Base-by-base conservation (phyloP, 2,329 filamentous ascomycete species). In the Tolypocladium guangdongense region DNA sequence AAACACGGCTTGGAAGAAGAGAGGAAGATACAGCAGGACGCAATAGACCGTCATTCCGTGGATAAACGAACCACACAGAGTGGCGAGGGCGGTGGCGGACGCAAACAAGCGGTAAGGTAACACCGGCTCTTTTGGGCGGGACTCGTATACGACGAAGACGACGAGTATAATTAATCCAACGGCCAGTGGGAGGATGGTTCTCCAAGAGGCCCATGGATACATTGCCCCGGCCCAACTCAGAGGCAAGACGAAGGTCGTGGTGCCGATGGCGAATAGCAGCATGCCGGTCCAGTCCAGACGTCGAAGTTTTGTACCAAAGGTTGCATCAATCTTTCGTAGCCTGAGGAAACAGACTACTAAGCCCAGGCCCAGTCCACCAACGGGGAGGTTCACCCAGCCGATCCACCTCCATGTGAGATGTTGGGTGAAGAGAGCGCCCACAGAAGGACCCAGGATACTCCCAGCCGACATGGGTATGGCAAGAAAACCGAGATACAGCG, bases 261-360 rank as follows among this genome's bases (percentile, higher is more conserved):
- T 55, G 14, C 63, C 65, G 7, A 58, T 38, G 1, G 58, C 46
- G 41, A 67, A 64, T 5, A 67, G 52, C 1, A 51, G 4, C 55
- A 67, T 65, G 7, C 64, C 69, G 7, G 54, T 45, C 66, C 65
- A 67, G 54, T 71, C 69, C 0, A 71, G 75, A 0, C 59, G 54
- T 20, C 48, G 33, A n/a, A 68, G n/a, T 6, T 59, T 57, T 1
- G 33, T 2, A 1, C 1, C 24, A 2, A 62, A 35, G 47, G 30
- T 37, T 2, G 24, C 32, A 1, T 46, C 33, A 6, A 59, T 41
- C 6, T 39, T 50, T 7, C 41, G 38, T 5, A 60, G 51, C 14
- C 41, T 41, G 2, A 67, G 57, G 56, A 62, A 68, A 50, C 65
- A 58, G 47, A 62, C 43, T 2, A 58, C 37, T 38, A 66, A 52